phyloP scores from a whole-genome alignment of 1,284 basidiomycete genomes.

The Boletus mariae region DNA sequence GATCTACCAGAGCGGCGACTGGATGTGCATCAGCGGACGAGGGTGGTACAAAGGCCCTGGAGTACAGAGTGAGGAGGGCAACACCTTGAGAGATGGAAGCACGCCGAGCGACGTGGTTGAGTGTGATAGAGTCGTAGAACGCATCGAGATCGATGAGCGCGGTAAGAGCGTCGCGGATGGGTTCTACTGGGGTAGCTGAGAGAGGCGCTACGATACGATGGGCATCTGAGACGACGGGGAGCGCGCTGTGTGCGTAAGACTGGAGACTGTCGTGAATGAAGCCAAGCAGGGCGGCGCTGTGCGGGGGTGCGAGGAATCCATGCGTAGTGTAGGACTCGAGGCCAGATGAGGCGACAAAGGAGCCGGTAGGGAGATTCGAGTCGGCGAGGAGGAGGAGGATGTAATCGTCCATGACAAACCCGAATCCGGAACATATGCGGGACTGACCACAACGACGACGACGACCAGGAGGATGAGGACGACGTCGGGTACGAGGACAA shows the following conservation, averaged over 20 bases:
- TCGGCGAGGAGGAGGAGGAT: constrained; percentile 73
- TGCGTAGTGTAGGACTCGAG: constrained; percentile 89
- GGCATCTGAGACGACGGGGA: constrained; percentile 74
- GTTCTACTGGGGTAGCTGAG: constrained; percentile 13
- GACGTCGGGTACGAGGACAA: neutral
- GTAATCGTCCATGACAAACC: constrained; percentile 41
- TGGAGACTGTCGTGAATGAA: constrained; percentile 71
- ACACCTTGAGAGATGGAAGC: constrained; percentile 92
- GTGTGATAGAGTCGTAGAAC: constrained; percentile 80
- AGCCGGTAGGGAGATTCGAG: constrained; percentile 83
- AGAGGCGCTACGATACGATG: constrained; percentile 44
- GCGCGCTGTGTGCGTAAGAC: constrained; percentile 71
- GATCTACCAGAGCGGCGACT: constrained; percentile 47
- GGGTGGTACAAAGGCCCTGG: constrained; percentile 72
- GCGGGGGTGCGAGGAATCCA: constrained; percentile 57
- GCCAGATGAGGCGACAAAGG: constrained; percentile 90
- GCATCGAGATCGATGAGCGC: constrained; percentile 61
- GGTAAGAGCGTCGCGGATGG: constrained; percentile 32
- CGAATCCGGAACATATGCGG: neutral
- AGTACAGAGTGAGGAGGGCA: constrained; percentile 86
- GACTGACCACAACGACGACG: neutral
- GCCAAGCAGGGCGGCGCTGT: constrained; percentile 40
- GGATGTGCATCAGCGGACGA: constrained; percentile 7
- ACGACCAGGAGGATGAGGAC: neutral
- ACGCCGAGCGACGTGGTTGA: constrained; percentile 86